phyloP scores from a whole-genome alignment of 106 monocot genomes.

The Ottelia alismoides region DNA sequence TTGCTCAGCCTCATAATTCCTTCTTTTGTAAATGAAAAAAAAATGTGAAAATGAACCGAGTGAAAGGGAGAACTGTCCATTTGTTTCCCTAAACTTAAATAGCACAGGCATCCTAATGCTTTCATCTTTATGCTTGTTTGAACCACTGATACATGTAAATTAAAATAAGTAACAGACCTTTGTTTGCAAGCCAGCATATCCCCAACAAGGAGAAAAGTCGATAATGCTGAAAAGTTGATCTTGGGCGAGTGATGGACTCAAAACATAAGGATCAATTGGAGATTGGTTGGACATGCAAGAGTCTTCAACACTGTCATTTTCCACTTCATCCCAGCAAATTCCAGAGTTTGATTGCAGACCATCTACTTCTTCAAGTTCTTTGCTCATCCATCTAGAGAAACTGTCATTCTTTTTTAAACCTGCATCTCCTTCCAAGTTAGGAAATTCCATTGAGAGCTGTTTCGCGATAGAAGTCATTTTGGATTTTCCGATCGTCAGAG shows the following conservation, averaged over 20 bases:
- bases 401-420: constrained; percentile 88
- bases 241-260: constrained; percentile 59
- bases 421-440: constrained; percentile 30
- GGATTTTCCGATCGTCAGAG: no score
- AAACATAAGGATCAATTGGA: constrained; percentile 33
- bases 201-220: constrained; percentile 74
- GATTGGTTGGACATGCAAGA: constrained; percentile 34
- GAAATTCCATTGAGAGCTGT: constrained; percentile 44
- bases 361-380: constrained; percentile 75
- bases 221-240: constrained; percentile 76
- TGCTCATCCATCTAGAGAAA: constrained; percentile 95
- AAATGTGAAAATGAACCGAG: no score
- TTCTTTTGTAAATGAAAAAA: no score
- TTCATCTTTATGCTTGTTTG: no score
- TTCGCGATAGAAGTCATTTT: constrained; percentile 29
- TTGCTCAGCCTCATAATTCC: no score
- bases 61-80: no score
- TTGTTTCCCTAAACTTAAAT: no score
- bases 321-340: constrained; percentile 45
- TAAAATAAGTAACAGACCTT: constrained; percentile 50
- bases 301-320: constrained; percentile 48
- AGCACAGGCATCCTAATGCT: no score
- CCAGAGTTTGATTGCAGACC: constrained; percentile 37
- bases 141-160: no score
- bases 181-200: constrained; percentile 31